A percentile compares a stretch with the other conserved stretches of the same genome.
These are phyloP conservation scores for Botrytis deweyae DNA, from an alignment of 2,329 filamentous ascomycete species.

Conservation along the genomic window DNA sequence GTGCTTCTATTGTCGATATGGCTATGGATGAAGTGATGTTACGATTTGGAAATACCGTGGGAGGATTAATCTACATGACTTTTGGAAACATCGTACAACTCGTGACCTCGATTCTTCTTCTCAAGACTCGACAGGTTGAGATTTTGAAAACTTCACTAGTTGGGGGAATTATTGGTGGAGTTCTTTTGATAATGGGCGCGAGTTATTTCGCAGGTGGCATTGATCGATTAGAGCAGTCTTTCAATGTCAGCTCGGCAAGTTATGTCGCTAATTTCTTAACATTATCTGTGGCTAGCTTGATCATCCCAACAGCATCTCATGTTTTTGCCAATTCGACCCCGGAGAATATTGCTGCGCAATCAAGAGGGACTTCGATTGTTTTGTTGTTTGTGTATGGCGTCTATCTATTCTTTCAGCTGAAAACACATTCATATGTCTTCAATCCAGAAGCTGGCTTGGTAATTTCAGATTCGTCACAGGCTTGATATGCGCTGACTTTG, in stretches of 20 bases:
- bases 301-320: slow-evolving; percentile 85
- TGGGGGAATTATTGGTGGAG: slow-evolving; percentile 78
- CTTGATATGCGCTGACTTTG: slow-evolving; percentile 38
- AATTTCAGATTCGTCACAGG: background rate
- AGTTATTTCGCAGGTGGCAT: slow-evolving; percentile 75
- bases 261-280: slow-evolving; percentile 71
- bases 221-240: slow-evolving; percentile 74
- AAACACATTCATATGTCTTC: slow-evolving; percentile 13
- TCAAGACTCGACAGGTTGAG: slow-evolving; percentile 47
- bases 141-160: slow-evolving; percentile 90
- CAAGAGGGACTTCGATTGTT: slow-evolving; percentile 29
- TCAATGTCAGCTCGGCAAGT: slow-evolving; percentile 86
- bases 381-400: slow-evolving; percentile 33
- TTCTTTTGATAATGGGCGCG: slow-evolving; percentile 50
- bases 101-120: slow-evolving; percentile 31
- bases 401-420: background rate
- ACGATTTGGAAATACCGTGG: slow-evolving; percentile 75
- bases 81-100: slow-evolving; percentile 73
- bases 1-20: slow-evolving; percentile 81
- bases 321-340: slow-evolving; percentile 39
- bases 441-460: background rate
- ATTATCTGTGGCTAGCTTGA: slow-evolving; percentile 71
- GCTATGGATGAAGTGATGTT: slow-evolving; percentile 85
- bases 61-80: slow-evolving; percentile 81
- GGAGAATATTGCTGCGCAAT: background rate